phyloP scores from a whole-genome alignment of 164 flowering plant genomes.

The Chimonanthus salicifolius region DNA sequence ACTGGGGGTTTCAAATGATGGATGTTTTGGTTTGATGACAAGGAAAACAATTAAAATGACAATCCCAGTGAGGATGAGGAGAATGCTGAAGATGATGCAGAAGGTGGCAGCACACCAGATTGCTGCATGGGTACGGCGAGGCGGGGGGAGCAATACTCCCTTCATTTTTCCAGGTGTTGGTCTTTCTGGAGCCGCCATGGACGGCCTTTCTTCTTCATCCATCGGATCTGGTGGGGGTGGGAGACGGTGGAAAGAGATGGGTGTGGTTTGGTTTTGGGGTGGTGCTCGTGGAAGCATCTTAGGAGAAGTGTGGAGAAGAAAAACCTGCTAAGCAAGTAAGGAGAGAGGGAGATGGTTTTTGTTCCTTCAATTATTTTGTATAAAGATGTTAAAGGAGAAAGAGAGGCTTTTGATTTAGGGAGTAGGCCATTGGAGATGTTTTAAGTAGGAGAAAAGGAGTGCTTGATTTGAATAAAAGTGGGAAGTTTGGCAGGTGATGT shows the following conservation, averaged over 20 bases:
- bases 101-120: slow-evolving; percentile 52
- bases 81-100: slow-evolving; percentile 57
- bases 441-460: slow-evolving; percentile 29
- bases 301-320: slow-evolving; percentile 16
- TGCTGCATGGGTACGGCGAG: slow-evolving; percentile 50
- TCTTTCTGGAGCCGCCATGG: slow-evolving; percentile 1
- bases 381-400: slow-evolving; percentile 12
- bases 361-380: neutral
- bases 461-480: slow-evolving; percentile 16
- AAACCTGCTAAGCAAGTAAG: slow-evolving; percentile 16
- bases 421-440: slow-evolving; percentile 29
- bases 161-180: slow-evolving; percentile 3
- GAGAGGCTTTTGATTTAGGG: slow-evolving; percentile 39
- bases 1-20: slow-evolving; percentile 42
- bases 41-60: slow-evolving; percentile 53
- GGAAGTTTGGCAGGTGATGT: neutral
- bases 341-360: neutral
- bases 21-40: slow-evolving; percentile 47
- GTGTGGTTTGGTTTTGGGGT: slow-evolving; percentile 21
- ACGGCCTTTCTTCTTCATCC: slow-evolving; percentile 9
- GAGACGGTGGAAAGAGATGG: slow-evolving; percentile 16
- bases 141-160: slow-evolving; percentile 27
- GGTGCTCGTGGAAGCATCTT: slow-evolving; percentile 35
- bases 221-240: slow-evolving; percentile 27
- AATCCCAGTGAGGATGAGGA: slow-evolving; percentile 59